These are phyloP conservation scores for Dioszegia crocea DNA, from an alignment of 768 basidiomycete species.

Conservation along the genomic window DNA sequence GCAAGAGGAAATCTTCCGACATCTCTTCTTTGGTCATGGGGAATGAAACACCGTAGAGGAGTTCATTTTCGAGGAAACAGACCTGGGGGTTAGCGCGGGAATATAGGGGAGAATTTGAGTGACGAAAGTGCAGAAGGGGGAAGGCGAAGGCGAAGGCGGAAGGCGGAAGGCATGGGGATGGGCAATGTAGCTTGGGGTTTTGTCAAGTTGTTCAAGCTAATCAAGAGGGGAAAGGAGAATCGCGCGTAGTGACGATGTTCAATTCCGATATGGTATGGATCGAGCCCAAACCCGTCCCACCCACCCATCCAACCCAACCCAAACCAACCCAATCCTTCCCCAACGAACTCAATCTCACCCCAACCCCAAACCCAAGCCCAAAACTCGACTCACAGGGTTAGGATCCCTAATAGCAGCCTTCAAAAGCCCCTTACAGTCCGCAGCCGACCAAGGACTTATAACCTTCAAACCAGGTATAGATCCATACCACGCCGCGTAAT, in stretches of 20 bases:
- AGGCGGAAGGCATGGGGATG: too few relatives aligned
- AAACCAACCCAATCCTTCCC: not conserved
- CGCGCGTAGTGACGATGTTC: too few relatives aligned
- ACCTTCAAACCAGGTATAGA: constrained; percentile 91
- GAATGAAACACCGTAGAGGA: constrained; percentile 96
- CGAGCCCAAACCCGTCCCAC: not conserved
- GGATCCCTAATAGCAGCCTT: constrained; percentile 98
- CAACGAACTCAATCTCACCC: not conserved
- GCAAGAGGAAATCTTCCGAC: constrained; percentile 89
- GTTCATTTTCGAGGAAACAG: constrained; percentile 98
- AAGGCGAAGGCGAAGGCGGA: too few relatives aligned
- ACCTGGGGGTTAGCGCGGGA: constrained; percentile 47
- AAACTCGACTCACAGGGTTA: constrained; percentile 64
- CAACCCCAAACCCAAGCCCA: not conserved
- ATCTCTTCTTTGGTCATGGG: constrained; percentile 91
- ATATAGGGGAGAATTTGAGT: not conserved
- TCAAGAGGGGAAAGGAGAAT: too few relatives aligned
- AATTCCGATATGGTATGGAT: too few relatives aligned
- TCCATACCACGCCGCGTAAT: constrained; percentile 82
- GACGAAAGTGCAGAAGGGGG: not conserved
- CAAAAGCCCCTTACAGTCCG: constrained; percentile 96
- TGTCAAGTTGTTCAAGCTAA: too few relatives aligned
- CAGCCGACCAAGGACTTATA: constrained; percentile 94
- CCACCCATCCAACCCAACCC: not conserved
- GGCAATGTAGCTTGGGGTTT: too few relatives aligned